These are phyloP conservation scores for Xylaria sp. DNA, from an alignment of 2,329 filamentous ascomycete species.

Conservation along the genomic window DNA sequence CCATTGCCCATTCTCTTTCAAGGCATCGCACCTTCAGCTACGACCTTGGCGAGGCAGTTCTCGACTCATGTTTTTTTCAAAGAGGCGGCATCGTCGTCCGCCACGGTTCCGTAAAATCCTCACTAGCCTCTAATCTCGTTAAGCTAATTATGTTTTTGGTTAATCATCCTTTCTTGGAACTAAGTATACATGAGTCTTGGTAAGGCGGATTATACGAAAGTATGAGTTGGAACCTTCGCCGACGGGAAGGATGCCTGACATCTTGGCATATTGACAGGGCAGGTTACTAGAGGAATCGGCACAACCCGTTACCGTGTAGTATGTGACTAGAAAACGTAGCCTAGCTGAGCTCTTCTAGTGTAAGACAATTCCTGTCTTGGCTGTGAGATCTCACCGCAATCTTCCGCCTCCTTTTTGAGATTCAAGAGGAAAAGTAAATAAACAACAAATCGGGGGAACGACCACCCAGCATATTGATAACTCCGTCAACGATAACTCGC, in stretches of 20 bases:
- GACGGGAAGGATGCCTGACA: not conserved
- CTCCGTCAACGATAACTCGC: no score
- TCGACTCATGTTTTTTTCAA: not conserved
- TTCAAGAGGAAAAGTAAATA: not conserved
- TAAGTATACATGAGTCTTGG: no score
- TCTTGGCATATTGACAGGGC: not conserved
- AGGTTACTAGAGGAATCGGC: not conserved
- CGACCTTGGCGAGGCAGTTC: slow-evolving; percentile 3
- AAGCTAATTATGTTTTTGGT: not conserved
- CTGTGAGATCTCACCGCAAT: not conserved
- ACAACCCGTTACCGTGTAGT: not conserved
- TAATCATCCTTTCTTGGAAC: not conserved
- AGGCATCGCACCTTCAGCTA: not conserved
- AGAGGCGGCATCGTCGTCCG: not conserved
- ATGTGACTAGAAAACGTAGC: not conserved
- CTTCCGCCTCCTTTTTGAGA: no score
- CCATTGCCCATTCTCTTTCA: no score
- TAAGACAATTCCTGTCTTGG: not conserved
- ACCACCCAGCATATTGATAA: not conserved
- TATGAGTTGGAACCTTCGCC: no score
- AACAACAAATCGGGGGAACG: no score
- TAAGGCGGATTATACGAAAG: no score
- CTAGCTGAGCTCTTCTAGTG: not conserved
- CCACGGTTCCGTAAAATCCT: not conserved
- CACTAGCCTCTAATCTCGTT: slow-evolving; percentile 4